Conservation (phyloP, 2,329 filamentous ascomycete species). For the Colletotrichum ledebouriae region DNA sequence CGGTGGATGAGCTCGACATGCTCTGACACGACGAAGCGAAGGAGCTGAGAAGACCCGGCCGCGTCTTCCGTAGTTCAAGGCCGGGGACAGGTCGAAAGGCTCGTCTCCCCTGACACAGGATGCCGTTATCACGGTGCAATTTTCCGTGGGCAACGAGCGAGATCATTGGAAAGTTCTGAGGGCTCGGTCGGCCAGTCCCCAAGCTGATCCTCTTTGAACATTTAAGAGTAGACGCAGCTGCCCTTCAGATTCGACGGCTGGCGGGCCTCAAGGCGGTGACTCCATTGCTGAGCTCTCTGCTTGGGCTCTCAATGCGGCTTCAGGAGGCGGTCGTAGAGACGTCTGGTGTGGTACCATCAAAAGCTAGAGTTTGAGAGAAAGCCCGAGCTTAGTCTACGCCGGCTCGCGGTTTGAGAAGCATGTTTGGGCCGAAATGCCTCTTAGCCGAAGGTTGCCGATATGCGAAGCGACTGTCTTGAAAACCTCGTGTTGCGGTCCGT, state of each 20-base stretch:
- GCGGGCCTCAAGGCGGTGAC: not conserved
- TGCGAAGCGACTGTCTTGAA: not conserved
- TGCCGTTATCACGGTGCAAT: not conserved
- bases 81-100: not conserved
- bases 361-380: not conserved
- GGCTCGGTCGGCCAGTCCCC: not conserved
- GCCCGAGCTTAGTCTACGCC: conserved; percentile 4
- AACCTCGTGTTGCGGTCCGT: not conserved
- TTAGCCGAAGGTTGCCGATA: conserved; percentile 21
- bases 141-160: not conserved
- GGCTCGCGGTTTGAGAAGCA: conserved; percentile 3
- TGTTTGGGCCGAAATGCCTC: not conserved
- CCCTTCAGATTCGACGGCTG: not conserved
- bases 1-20: not conserved
- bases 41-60: not conserved
- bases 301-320: not conserved
- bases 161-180: not conserved
- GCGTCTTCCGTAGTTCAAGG: not conserved
- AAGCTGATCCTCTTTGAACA: not conserved
- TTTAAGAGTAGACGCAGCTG: not conserved
- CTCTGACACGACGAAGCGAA: not conserved
- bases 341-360: too few species aligned
- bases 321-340: too few species aligned
- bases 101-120: not conserved
- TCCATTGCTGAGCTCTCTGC: conserved; percentile 2